A percentile compares a stretch with the other conserved stretches of the same genome.
These are phyloP conservation scores for Hypoxylon rubiginosum DNA, from an alignment of 2,329 filamentous ascomycete genomes.

Conservation along the genomic window DNA sequence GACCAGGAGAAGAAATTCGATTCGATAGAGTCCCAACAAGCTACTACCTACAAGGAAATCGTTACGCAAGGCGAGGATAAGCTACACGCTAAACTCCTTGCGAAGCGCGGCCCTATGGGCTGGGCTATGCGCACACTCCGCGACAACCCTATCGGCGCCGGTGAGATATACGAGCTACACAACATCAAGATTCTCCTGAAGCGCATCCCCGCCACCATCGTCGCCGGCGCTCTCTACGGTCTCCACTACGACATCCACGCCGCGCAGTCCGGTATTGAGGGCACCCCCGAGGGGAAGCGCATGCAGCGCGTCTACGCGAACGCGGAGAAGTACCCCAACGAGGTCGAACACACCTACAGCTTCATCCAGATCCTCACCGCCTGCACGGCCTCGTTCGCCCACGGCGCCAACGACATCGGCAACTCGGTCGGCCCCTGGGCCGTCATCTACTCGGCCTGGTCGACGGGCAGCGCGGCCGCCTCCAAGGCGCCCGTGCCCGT, in stretches of 20 bases:
- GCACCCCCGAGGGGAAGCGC: conserved; percentile 79
- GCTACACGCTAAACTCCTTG: conserved; percentile 73
- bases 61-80: conserved; percentile 67
- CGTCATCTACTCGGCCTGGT: conserved; percentile 77
- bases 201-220: conserved; percentile 77
- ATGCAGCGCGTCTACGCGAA: conserved; percentile 77
- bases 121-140: conserved; percentile 86
- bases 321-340: conserved; percentile 76
- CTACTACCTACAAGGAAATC: conserved; percentile 74
- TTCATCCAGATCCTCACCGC: conserved; percentile 77
- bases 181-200: conserved; percentile 75
- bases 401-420: conserved; percentile 83
- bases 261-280: conserved; percentile 76
- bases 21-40: conserved; percentile 63
- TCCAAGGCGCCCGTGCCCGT: conserved; percentile 76
- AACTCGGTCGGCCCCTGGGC: conserved; percentile 79
- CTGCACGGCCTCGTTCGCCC: conserved; percentile 79
- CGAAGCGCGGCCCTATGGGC: conserved; percentile 76
- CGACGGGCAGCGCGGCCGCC: conserved; percentile 70
- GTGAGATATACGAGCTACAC: conserved; percentile 79
- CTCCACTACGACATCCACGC: conserved; percentile 86
- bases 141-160: conserved; percentile 78
- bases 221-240: conserved; percentile 77
- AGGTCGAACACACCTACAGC: conserved; percentile 77
- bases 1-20: conserved; percentile 61